A percentile compares a stretch with the other conserved stretches of the same genome.
Evolutionary conservation across 1,139 yeast species (phyloP).

Genomic region (Debaryomyces robertsiae): DNA sequence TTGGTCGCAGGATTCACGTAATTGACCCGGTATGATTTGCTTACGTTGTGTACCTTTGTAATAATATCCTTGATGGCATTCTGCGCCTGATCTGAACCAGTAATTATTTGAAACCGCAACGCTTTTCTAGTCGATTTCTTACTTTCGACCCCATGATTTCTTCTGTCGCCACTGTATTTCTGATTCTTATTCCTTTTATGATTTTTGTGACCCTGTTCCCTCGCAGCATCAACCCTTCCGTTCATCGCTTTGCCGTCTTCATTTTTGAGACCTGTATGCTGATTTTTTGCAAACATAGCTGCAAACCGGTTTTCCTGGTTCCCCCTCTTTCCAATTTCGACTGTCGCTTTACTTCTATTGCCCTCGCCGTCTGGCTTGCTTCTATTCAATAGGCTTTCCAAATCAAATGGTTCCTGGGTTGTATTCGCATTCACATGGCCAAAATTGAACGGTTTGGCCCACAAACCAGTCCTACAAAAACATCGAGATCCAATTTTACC

Average conservation of each 20-base stretch:
- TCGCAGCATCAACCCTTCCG: not conserved
- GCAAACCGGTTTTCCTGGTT: constrained; percentile 13
- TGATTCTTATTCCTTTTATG: constrained; percentile 8
- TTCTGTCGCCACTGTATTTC: constrained; percentile 4
- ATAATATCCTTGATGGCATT: constrained; percentile 36
- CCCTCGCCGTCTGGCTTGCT: constrained; percentile 2
- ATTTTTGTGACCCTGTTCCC: constrained; percentile 5
- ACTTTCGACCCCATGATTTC: constrained; percentile 6
- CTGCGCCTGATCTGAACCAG: constrained; percentile 28
- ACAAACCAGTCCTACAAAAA: constrained; percentile 3
- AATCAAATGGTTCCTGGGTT: constrained; percentile 9
- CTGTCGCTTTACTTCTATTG: not conserved
- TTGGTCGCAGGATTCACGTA: constrained; percentile 28
- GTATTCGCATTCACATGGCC: constrained; percentile 1
- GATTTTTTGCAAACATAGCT: constrained; percentile 11
- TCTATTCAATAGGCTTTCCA: constrained; percentile 10
- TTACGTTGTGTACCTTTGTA: constrained; percentile 25
- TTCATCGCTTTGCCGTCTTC: constrained; percentile 1
- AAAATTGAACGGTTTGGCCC: constrained; percentile 13
- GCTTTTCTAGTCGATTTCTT: constrained; percentile 11
- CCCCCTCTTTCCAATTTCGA: not conserved
- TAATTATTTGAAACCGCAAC: constrained; percentile 20
- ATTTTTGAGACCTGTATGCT: constrained; percentile 1
- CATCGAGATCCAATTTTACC: not conserved
- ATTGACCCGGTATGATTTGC: constrained; percentile 30